Conservation (phyloP, 805 yeast genomes). For the Danielozyma ontarioensis region DNA sequence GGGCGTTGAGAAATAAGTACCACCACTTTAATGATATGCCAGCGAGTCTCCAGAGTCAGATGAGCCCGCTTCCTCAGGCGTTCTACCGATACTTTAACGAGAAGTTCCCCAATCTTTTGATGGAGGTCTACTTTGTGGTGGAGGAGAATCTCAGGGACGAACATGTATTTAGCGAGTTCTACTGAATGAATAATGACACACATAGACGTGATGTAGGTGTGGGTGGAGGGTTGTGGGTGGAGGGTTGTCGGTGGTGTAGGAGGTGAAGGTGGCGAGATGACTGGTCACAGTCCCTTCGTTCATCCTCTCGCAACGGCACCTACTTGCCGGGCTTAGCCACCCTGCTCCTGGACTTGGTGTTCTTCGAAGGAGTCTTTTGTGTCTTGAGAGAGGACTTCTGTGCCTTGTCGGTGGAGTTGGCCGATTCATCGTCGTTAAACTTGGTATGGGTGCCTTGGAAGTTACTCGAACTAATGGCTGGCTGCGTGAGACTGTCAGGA, state of each 20-base stretch:
- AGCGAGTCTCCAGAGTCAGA: constrained; percentile 49
- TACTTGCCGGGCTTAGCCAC: no score
- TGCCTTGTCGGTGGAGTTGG: no score
- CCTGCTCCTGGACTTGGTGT: no score
- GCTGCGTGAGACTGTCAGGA: constrained; percentile 22
- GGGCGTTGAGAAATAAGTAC: constrained; percentile 89
- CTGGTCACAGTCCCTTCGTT: not conserved
- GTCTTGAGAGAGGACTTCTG: no score
- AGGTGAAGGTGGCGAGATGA: constrained; percentile 1
- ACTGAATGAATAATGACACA: constrained; percentile 8
- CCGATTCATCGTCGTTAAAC: constrained; percentile 38
- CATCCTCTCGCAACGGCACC: no score
- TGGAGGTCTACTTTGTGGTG: constrained; percentile 67
- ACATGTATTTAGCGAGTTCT: constrained; percentile 45
- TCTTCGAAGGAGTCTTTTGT: no score
- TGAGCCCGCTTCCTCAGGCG: constrained; percentile 82
- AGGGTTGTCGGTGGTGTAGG: constrained; percentile 1
- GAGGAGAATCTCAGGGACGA: constrained; percentile 56
- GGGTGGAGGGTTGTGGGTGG: not conserved
- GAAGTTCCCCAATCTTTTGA: constrained; percentile 73
- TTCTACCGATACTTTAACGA: constrained; percentile 71
- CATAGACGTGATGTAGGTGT: not conserved
- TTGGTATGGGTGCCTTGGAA: constrained; percentile 53
- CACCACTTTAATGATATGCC: constrained; percentile 95
- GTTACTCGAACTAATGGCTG: constrained; percentile 50